Evolutionary conservation across 345 rosid genomes (phyloP), one percentile per base, ranked within the genome.

Genomic region (Boechera stricta): DNA sequence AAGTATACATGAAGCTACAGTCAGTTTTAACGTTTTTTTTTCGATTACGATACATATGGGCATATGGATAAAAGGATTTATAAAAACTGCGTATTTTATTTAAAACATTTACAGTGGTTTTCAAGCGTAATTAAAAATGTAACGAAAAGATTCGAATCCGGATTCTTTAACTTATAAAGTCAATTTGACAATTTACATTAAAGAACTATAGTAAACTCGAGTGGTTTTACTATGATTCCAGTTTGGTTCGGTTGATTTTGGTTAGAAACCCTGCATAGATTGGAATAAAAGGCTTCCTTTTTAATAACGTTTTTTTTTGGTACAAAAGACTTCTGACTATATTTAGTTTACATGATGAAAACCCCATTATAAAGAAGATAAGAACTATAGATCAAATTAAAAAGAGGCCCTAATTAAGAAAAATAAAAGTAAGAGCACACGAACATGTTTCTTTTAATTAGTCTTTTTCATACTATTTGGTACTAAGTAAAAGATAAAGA

Each of bases 401-500:
- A 18, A 18, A 59, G 3, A 58, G 3, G 16, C 38, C 72, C 49
- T 74, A 21, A 21, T 21, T 21, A 67, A 51, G 12, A 26, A 39
- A 2, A 54, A 3, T 15, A n/a, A 5, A 21, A 29, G 74, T 69
- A 47, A 47, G 38, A 70, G 16, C 54, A 77, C 54, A 36, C 21
- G 67, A 77, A 32, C 60, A 63, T 18, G 32, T 41, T 53, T 62
- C 36, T 53, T 64, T 32, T 64, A 39, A 77, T 55, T 35, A 55
- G 58, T 29, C 36, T 4, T 56, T n/a, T 8, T 58, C 24, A 15
- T 18, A 7, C 26, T 42, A 24, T 7, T 48, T 21, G 45, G 11
- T 45, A 16, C 48, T 77, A 85, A 65, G 80, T 83, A 68, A 87
- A 69, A 72, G 96, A 87, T 51, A 94, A 89, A 4, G 97, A 94